A percentile compares a stretch with the other conserved stretches of the same genome.
Evolutionary conservation across 441 rosid genomes (phyloP).

Genomic region (Syzygium syzygioides): DNA sequence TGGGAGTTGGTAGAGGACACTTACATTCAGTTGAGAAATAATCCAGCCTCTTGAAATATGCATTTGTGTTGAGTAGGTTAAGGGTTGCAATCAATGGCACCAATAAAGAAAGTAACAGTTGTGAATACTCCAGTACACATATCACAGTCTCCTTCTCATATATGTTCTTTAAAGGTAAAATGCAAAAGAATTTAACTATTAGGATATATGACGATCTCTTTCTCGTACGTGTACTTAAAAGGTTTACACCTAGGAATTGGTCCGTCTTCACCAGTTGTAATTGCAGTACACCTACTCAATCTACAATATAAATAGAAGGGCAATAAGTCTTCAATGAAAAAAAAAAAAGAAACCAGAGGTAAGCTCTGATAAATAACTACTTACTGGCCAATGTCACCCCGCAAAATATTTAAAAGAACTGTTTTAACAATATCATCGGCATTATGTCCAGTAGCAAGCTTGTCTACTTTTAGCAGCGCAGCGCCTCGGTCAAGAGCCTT

Average conservation of each 20-base stretch:
- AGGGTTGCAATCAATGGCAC: constrained; percentile 28
- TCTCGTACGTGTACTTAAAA: constrained; percentile 85
- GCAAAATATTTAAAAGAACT: constrained; percentile 68
- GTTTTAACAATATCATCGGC: constrained; percentile 91
- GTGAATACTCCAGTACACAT: not conserved
- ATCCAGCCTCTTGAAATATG: constrained; percentile 93
- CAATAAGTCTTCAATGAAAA: not conserved
- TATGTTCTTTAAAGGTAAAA: not conserved
- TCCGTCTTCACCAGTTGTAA: constrained; percentile 91
- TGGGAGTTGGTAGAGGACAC: not conserved
- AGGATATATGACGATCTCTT: constrained; percentile 95
- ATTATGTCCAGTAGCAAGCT: constrained; percentile 70
- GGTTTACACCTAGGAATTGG: constrained; percentile 97
- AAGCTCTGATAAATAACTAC: not conserved
- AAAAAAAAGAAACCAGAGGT: not conserved
- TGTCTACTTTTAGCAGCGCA: constrained; percentile 69
- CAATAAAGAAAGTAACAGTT: not conserved
- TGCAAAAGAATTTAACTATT: constrained; percentile 13
- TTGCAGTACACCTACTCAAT: constrained; percentile 57
- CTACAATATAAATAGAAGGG: not conserved
- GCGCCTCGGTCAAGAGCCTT: constrained; percentile 98
- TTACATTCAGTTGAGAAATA: constrained; percentile 91
- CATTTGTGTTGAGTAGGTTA: constrained; percentile 68
- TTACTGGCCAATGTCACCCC: constrained; percentile 87
- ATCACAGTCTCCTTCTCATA: not conserved